Conservation (phyloP, 2,329 filamentous ascomycete genomes). For the Venturia pyrina region DNA sequence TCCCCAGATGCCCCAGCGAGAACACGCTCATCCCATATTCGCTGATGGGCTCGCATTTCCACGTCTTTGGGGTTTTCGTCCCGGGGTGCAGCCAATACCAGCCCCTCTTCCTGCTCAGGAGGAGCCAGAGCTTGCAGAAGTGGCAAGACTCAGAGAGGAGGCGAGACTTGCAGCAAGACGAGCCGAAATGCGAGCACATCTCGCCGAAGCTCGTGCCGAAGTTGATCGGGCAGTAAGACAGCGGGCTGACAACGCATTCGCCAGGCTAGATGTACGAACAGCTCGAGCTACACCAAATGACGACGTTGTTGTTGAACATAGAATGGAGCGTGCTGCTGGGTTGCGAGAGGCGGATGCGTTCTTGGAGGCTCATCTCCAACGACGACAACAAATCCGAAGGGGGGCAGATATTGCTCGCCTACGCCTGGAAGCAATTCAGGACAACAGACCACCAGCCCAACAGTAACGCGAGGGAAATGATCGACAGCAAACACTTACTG, state of each 20-base stretch:
- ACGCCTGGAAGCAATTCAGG: background rate
- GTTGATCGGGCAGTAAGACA: background rate
- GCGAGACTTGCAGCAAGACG: background rate
- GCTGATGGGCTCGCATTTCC: background rate
- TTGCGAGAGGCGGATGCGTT: background rate
- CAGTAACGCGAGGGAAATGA: background rate
- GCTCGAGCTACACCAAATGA: background rate
- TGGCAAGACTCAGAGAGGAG: background rate
- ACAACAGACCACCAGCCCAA: background rate
- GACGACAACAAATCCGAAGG: background rate
- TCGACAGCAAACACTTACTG: background rate
- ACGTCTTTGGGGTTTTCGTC: background rate
- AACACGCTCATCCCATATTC: too few relatives aligned
- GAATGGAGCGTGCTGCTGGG: background rate
- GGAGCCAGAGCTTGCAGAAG: background rate
- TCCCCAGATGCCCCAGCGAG: too few relatives aligned
- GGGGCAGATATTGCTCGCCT: background rate
- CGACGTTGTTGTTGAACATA: too few relatives aligned
- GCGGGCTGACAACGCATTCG: background rate
- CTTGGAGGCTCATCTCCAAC: background rate
- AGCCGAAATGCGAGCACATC: background rate
- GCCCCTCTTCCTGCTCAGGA: background rate
- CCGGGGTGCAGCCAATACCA: background rate
- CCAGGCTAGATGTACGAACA: background rate
- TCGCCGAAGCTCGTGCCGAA: background rate